Evolutionary conservation across 805 yeast genomes (phyloP).

Genomic region (Saturnispora silvae): DNA sequence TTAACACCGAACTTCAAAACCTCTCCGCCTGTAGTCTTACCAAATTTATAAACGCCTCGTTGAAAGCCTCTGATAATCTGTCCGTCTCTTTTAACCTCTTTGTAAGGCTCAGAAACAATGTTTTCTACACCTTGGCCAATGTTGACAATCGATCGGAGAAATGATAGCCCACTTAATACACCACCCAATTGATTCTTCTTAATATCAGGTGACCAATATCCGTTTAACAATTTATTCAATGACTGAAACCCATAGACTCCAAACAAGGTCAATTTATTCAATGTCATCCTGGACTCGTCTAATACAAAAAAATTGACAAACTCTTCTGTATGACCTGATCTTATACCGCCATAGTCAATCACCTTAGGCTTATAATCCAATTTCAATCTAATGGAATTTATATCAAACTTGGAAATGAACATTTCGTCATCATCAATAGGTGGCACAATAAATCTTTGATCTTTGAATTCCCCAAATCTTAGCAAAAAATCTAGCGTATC

Average conservation of each 20-base stretch:
- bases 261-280: conserved; percentile 52
- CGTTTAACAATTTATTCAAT: conserved; percentile 44
- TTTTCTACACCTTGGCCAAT: conserved; percentile 73
- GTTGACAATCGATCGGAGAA: conserved; percentile 65
- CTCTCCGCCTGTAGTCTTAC: conserved; percentile 72
- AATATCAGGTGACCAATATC: conserved; percentile 84
- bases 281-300: conserved; percentile 69
- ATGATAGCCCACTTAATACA: conserved; percentile 74
- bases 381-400: conserved; percentile 49
- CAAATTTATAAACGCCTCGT: conserved; percentile 64
- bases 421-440: conserved; percentile 48
- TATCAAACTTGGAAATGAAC: conserved; percentile 58
- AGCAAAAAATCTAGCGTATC: conserved; percentile 80
- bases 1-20: conserved; percentile 73
- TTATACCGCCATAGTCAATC: conserved; percentile 71
- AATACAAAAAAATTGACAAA: conserved; percentile 80
- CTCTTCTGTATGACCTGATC: conserved; percentile 81
- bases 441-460: conserved; percentile 38
- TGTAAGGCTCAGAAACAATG: conserved; percentile 59
- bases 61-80: conserved; percentile 58
- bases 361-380: conserved; percentile 90
- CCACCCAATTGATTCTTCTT: conserved; percentile 71
- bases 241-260: conserved; percentile 71
- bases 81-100: conserved; percentile 68
- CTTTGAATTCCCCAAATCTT: conserved; percentile 75